phyloP scores from a whole-genome alignment of 257 asterid species.

The Fraxinus anomala region DNA sequence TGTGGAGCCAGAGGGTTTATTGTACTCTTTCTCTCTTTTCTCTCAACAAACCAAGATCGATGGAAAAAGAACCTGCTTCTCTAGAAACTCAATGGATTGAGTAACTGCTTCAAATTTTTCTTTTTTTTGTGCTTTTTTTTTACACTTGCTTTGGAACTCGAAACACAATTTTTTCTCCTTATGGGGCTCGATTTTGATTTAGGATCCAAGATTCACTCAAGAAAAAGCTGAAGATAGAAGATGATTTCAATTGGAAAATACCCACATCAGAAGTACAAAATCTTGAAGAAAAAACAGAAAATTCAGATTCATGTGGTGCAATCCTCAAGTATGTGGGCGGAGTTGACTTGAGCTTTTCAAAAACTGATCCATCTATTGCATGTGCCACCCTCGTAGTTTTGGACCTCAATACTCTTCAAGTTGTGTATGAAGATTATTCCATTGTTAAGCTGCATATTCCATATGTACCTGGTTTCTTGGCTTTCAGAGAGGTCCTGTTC shows the following conservation, averaged over 20 bases:
- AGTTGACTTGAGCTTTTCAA: constrained; percentile 86
- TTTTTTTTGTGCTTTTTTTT: not conserved
- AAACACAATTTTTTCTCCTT: not conserved
- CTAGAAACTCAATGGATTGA: not conserved
- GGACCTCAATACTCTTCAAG: constrained; percentile 55
- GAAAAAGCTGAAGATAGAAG: constrained; percentile 42
- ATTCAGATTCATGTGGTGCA: constrained; percentile 27
- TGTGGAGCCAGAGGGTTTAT: no score
- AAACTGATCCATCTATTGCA: constrained; percentile 67
- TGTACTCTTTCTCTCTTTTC: not conserved
- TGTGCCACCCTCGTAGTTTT: constrained; percentile 81
- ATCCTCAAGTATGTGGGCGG: constrained; percentile 70
- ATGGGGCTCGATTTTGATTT: not conserved
- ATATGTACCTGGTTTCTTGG: constrained; percentile 83
- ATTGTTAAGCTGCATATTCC: constrained; percentile 62
- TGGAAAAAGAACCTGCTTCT: not conserved
- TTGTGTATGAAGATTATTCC: constrained; percentile 65
- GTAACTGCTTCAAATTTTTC: not conserved
- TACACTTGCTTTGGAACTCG: not conserved
- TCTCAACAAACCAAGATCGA: not conserved
- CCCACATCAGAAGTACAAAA: constrained; percentile 24
- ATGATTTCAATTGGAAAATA: constrained; percentile 59
- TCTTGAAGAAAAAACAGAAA: constrained; percentile 25
- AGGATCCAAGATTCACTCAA: constrained; percentile 44
- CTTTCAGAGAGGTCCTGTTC: constrained; percentile 79